Conservation (phyloP, 352 stramenopile species). For the Pythium aquatile region DNA sequence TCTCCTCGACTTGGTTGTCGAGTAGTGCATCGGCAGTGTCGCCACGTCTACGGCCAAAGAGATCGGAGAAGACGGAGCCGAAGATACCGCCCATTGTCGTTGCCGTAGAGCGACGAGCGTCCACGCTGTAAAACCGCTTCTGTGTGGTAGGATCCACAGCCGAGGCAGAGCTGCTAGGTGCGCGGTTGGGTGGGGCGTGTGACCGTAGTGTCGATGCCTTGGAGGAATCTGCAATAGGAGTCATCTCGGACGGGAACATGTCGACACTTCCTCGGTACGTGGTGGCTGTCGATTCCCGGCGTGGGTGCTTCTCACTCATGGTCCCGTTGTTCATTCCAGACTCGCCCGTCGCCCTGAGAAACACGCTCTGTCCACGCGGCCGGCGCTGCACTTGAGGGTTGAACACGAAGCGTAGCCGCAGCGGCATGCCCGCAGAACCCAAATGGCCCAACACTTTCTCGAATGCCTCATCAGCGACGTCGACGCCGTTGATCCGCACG, state of each 20-base stretch:
- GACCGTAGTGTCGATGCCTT: conserved; percentile 4
- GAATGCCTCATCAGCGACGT: conserved; percentile 59
- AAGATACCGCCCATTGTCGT: conserved; percentile 37
- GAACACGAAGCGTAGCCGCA: conserved; percentile 68
- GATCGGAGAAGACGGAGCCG: conserved; percentile 61
- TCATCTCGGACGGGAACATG: conserved; percentile 6
- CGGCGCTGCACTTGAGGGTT: conserved; percentile 50
- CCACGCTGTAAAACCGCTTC: conserved; percentile 54
- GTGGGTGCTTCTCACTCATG: conserved; percentile 24
- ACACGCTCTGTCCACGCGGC: conserved; percentile 26
- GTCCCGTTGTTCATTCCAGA: background rate
- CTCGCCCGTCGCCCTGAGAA: conserved; percentile 7
- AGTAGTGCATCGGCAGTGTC: conserved; percentile 49
- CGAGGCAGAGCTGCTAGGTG: conserved; percentile 18
- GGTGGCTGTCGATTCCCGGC: conserved; percentile 14
- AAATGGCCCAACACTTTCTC: conserved; percentile 60
- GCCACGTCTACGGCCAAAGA: conserved; percentile 61
- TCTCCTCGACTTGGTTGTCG: conserved; percentile 40
- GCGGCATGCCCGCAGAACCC: conserved; percentile 41
- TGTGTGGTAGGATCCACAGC: conserved; percentile 3
- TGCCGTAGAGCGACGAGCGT: conserved; percentile 39
- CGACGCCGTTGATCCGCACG: conserved; percentile 69
- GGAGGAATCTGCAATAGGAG: background rate
- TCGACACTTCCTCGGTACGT: conserved; percentile 21
- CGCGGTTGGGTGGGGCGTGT: conserved; percentile 3